Evolutionary conservation across 2,329 filamentous ascomycete genomes (phyloP).

Genomic region (Tolypocladium pustulatum): DNA sequence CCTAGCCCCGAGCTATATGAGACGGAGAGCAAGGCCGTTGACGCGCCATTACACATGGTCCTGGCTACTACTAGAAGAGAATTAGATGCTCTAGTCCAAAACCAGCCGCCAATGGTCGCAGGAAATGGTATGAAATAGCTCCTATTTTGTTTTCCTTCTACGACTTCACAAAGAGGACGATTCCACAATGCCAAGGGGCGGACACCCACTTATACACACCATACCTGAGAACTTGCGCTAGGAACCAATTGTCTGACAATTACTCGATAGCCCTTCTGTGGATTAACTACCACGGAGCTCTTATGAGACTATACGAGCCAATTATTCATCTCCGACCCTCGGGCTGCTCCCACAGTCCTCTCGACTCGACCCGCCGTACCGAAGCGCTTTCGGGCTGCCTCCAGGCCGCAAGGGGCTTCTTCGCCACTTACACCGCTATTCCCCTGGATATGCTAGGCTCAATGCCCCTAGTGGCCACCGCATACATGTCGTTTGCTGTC

Average conservation of each 20-base stretch:
- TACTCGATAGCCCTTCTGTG: not conserved
- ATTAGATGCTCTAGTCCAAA: not conserved
- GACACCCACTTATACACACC: not conserved
- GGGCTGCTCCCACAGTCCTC: not conserved
- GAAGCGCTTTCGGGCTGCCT: not conserved
- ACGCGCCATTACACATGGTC: not conserved
- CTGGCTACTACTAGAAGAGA: not conserved
- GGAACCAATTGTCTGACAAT: not conserved
- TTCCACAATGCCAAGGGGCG: not conserved
- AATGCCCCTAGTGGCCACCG: not conserved
- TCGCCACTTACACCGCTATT: not conserved
- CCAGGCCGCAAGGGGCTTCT: not conserved
- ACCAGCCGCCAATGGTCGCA: not conserved
- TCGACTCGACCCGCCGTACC: not conserved
- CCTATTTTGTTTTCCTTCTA: not conserved
- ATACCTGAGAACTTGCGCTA: too few species aligned
- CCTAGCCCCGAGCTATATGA: not conserved
- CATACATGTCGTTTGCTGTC: not conserved
- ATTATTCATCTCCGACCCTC: not conserved
- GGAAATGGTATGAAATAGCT: not conserved
- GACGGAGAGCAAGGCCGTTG: not conserved
- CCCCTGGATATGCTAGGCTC: not conserved
- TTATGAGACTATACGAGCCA: not conserved
- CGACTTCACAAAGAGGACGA: not conserved
- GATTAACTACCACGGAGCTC: not conserved